phyloP scores from a whole-genome alignment of 192 early-diverging fungal genomes.

The Backusella tarrabulga region DNA sequence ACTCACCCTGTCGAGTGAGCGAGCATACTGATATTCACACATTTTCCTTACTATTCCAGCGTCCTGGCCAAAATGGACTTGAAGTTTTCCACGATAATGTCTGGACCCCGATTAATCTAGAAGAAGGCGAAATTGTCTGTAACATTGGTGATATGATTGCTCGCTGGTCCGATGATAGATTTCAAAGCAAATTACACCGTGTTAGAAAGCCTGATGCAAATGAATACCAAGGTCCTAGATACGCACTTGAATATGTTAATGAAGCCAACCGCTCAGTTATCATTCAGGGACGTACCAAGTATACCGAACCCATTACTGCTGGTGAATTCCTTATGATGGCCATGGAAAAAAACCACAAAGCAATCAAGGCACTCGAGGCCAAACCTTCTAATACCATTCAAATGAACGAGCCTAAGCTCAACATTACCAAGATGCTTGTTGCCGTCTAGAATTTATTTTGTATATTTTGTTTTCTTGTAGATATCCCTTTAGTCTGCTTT shows the following conservation, averaged over 20 bases:
- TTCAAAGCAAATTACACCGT: constrained; percentile 31
- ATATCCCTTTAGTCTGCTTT: background rate
- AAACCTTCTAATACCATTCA: background rate
- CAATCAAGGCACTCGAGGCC: background rate
- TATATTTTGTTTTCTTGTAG: constrained; percentile 5
- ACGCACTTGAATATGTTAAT: constrained; percentile 26
- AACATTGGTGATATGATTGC: constrained; percentile 39
- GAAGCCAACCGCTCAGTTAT: constrained; percentile 29
- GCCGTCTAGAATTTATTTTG: background rate
- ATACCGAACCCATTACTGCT: constrained; percentile 26
- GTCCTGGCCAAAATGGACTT: constrained; percentile 16
- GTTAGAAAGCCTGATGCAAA: constrained; percentile 16
- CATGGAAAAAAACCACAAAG: constrained; percentile 27
- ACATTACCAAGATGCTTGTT: background rate
- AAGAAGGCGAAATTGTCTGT: constrained; percentile 28
- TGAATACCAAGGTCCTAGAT: constrained; percentile 21
- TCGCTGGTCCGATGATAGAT: constrained; percentile 34
- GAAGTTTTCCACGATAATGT: constrained; percentile 10
- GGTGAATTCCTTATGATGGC: constrained; percentile 23
- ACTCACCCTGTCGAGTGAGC: background rate
- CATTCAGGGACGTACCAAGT: constrained; percentile 31
- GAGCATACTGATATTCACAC: constrained; percentile 21
- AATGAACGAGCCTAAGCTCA: background rate
- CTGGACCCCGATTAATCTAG: constrained; percentile 3
- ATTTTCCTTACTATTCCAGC: constrained; percentile 26